Evolutionary conservation across 495 filamentous ascomycete genomes (phyloP).

Genomic region (Gamarada debralockiae): DNA sequence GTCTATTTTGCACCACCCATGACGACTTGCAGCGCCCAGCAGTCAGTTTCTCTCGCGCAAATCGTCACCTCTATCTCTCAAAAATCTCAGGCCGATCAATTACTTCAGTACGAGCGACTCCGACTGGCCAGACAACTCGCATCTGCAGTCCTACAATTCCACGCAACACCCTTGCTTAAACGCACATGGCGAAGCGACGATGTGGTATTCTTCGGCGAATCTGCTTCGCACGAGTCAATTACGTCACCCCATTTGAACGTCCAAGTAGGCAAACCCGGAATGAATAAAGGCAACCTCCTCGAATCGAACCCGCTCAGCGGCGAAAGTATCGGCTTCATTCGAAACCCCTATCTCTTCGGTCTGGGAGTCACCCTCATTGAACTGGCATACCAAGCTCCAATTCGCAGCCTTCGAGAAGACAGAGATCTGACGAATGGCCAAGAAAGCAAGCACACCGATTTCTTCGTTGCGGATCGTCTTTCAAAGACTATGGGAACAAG

Average conservation of each 20-base stretch:
- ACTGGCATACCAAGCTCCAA: conserved; percentile 21
- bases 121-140: conserved; percentile 32
- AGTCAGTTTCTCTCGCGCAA: conserved; percentile 16
- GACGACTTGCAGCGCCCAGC: not conserved
- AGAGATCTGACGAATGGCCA: not conserved
- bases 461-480: conserved; percentile 29
- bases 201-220: conserved; percentile 26
- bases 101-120: conserved; percentile 25
- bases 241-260: conserved; percentile 29
- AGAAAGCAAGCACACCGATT: conserved; percentile 23
- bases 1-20: conserved; percentile 20
- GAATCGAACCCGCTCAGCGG: not conserved
- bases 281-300: not conserved
- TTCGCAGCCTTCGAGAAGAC: conserved; percentile 15
- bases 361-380: conserved; percentile 31
- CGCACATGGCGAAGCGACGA: conserved; percentile 31
- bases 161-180: conserved; percentile 32
- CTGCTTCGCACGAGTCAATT: conserved; percentile 2
- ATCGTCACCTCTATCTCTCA: conserved; percentile 12
- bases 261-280: conserved; percentile 15
- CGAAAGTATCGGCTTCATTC: conserved; percentile 4
- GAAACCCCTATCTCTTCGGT: conserved; percentile 27
- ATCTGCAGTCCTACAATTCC: conserved; percentile 33
- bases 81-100: not conserved
- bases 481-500: conserved; percentile 4